Conservation (phyloP, 2,329 filamentous ascomycete species). For the Botrytis elliptica region DNA sequence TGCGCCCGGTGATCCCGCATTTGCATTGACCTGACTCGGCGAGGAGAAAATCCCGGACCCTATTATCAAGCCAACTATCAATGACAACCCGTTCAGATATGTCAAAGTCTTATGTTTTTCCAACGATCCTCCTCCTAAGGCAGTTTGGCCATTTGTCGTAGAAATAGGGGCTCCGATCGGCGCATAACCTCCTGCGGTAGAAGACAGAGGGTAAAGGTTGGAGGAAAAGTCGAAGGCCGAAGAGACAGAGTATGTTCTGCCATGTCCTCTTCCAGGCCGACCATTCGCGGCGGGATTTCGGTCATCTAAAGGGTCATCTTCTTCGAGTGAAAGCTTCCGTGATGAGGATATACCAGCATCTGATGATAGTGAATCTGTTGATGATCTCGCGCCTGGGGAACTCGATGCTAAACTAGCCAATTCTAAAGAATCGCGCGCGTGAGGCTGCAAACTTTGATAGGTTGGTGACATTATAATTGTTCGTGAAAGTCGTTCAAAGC, state of each 20-base stretch:
- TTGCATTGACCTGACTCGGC: conserved; percentile 86
- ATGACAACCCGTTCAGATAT: conserved; percentile 86
- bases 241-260: conserved; percentile 81
- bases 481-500: conserved; percentile 16
- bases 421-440: conserved; percentile 83
- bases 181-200: conserved; percentile 77
- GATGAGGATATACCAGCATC: conserved; percentile 90
- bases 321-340: conserved; percentile 81
- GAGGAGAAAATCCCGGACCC: conserved; percentile 96
- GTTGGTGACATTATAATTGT: conserved; percentile 35
- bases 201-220: conserved; percentile 87
- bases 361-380: conserved; percentile 70
- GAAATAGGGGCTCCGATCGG: conserved; percentile 77
- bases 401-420: conserved; percentile 91
- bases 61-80: conserved; percentile 92
- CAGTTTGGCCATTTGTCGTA: conserved; percentile 52
- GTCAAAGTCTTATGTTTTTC: conserved; percentile 97
- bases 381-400: conserved; percentile 61
- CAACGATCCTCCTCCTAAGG: conserved; percentile 71
- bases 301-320: conserved; percentile 74
- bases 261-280: conserved; percentile 43
- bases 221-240: conserved; percentile 96
- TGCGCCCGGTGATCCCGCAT: conserved; percentile 87
- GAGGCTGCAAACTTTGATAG: conserved; percentile 35
- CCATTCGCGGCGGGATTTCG: conserved; percentile 51